Base-by-base conservation (phyloP, 169 alveolate genomes). In the Plasmodium knowlesi region DNA sequence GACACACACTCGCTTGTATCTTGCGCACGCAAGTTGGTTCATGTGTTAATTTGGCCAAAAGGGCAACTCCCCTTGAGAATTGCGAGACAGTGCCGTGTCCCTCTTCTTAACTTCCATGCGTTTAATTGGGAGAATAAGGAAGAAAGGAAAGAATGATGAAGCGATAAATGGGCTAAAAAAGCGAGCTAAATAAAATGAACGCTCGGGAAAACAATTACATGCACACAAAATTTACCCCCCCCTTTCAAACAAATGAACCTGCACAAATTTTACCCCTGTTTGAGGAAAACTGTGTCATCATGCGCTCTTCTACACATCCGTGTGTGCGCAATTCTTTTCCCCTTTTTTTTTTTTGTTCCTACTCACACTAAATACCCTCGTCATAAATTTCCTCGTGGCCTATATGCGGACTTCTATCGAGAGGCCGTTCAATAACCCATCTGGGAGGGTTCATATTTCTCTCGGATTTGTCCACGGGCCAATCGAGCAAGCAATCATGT, bases 391-490 rank as follows among this genome's bases (percentile, higher is more conserved):
- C 95, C 46, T 90, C 95, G 32, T 90, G 84, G 3, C 95, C 95
- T 39, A 90, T 5, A 32, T 90, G 95, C 16, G 95, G 95, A 19
- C 8, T 90, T 61, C 67, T 80, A 37, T 90, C 95, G 46, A 90
- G 50, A 12, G 95, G 95, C 43, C 95, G 71, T 90, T 90, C 95
- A 28, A 90, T 70, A 46, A 90, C 95, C 95, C 95, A 90, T 10
- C 95, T 67, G 8, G 95, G 95, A 6, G 95, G 95, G 76, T 90
- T 34, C 95, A 90, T 90, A 76, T 90, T 90, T 82, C 95, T 80
- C 76, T 90, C 95, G 1, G 95, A 90, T 72, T 82, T 80, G 37
- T 90, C 95, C 32, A 90, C 92, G 28, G 95, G 95, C 95, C 95
- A 90, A 81, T 90, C 95, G 54, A 90, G 67, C 84, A 90, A 90